Conservation (phyloP, 2,329 filamentous ascomycete genomes). For the Pseudogymnoascus sp. region DNA sequence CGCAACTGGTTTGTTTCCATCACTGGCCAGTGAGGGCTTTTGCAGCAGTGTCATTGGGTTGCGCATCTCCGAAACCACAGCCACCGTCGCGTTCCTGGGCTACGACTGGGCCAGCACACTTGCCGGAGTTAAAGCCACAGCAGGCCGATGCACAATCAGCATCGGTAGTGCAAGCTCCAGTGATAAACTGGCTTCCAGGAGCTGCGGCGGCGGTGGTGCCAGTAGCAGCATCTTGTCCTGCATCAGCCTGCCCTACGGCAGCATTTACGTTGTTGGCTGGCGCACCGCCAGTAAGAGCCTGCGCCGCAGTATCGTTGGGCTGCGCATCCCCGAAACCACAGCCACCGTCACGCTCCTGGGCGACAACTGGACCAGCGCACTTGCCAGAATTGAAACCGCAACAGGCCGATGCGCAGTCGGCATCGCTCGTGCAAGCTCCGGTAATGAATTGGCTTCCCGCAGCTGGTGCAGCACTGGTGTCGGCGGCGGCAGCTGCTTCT, state of each 20-base stretch:
- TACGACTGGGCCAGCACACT: conserved; percentile 27
- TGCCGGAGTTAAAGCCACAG: conserved; percentile 25
- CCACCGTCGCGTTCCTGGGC: conserved; percentile 28
- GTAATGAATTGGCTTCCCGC: conserved; percentile 11
- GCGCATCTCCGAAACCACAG: conserved; percentile 24
- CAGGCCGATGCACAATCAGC: conserved; percentile 29
- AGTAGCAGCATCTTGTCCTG: too few species aligned
- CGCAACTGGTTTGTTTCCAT: neutral
- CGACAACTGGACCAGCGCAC: conserved; percentile 27
- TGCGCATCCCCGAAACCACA: conserved; percentile 24
- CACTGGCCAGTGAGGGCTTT: conserved; percentile 2
- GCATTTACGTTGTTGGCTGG: neutral
- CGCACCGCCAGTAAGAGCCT: neutral
- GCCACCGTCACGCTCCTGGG: conserved; percentile 27
- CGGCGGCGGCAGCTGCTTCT: conserved; percentile 27
- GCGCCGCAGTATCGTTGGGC: conserved; percentile 10
- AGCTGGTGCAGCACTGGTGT: conserved; percentile 20
- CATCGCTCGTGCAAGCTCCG: conserved; percentile 11
- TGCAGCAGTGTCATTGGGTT: conserved; percentile 13
- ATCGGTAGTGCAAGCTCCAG: conserved; percentile 26
- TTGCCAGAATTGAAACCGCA: conserved; percentile 21
- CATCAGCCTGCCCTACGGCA: neutral
- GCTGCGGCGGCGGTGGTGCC: neutral
- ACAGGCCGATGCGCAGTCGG: conserved; percentile 12
- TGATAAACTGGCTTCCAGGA: too few species aligned